Evolutionary conservation across 805 yeast species (phyloP).

Genomic region (Myxozyma sirexii): DNA sequence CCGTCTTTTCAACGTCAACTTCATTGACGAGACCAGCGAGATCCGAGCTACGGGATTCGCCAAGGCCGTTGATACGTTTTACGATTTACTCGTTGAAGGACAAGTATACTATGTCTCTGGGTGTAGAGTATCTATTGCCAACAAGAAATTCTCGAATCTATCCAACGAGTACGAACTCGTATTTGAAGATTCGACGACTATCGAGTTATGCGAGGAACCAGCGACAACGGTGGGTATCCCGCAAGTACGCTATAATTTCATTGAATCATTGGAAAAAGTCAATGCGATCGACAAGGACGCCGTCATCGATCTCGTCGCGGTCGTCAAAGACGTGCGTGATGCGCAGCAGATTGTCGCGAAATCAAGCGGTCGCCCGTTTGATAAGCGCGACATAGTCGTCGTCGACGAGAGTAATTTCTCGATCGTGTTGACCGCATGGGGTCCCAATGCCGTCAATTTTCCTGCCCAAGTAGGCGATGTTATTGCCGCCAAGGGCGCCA

Average conservation of each 20-base stretch:
- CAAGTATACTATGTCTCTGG: slow-evolving; percentile 82
- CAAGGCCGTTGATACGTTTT: slow-evolving; percentile 78
- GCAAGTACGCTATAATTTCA: slow-evolving; percentile 73
- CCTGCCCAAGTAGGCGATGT: slow-evolving; percentile 67
- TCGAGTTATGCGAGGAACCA: slow-evolving; percentile 66
- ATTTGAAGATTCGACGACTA: slow-evolving; percentile 74
- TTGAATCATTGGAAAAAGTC: slow-evolving; percentile 60
- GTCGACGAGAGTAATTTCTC: slow-evolving; percentile 84
- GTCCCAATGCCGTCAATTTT: slow-evolving; percentile 80
- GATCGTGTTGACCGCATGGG: slow-evolving; percentile 86
- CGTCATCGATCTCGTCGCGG: slow-evolving; percentile 84
- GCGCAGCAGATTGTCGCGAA: slow-evolving; percentile 79
- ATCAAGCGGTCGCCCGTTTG: slow-evolving; percentile 85
- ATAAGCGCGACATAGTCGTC: slow-evolving; percentile 82
- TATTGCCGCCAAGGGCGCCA: slow-evolving; percentile 89
- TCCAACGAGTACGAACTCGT: slow-evolving; percentile 86
- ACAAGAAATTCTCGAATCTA: slow-evolving; percentile 80
- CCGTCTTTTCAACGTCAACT: slow-evolving; percentile 81
- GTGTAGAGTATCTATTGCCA: slow-evolving; percentile 79
- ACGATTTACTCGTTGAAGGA: slow-evolving; percentile 80
- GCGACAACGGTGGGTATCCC: slow-evolving; percentile 67
- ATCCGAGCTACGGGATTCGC: slow-evolving; percentile 94
- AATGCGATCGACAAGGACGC: slow-evolving; percentile 70
- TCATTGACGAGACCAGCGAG: slow-evolving; percentile 93
- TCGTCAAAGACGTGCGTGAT: slow-evolving; percentile 74